Percentiles rank a stretch among this genome's conserved stretches.
These are phyloP conservation scores for Ustulina deusta DNA, from an alignment of 2,329 filamentous ascomycete genomes.

Conservation along the genomic window DNA sequence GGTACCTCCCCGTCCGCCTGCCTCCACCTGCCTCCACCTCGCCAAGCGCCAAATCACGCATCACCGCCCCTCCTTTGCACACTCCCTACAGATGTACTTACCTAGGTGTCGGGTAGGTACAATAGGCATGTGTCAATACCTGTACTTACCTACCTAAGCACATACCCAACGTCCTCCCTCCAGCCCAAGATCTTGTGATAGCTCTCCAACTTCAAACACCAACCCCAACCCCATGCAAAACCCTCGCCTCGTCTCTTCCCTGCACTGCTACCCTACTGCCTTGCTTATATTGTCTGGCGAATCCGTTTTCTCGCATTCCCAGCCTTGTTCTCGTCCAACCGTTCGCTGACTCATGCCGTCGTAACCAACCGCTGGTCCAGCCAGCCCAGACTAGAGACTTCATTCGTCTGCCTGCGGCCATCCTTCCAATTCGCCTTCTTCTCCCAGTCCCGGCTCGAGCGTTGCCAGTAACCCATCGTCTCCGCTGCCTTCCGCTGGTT, in stretches of 20 bases:
- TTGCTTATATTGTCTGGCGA: not conserved
- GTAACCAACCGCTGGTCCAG: not conserved
- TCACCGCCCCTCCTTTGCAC: too few relatives aligned
- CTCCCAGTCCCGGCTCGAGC: not conserved
- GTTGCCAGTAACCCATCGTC: not conserved
- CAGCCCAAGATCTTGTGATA: too few relatives aligned
- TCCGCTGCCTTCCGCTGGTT: not conserved
- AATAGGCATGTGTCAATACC: too few relatives aligned
- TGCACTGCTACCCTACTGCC: not conserved
- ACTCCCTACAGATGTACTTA: too few relatives aligned
- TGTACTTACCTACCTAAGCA: too few relatives aligned
- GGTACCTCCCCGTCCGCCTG: too few relatives aligned
- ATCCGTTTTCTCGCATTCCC: not conserved
- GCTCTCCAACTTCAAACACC: not conserved
- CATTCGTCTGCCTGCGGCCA: not conserved
- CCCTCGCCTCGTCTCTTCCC: not conserved
- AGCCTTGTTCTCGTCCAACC: not conserved
- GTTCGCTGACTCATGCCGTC: not conserved
- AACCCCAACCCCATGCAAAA: not conserved
- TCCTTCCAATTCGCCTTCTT: not conserved
- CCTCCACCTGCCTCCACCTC: too few relatives aligned
- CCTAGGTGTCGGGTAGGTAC: too few relatives aligned
- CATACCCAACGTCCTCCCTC: too few relatives aligned
- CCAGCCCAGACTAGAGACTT: not conserved
- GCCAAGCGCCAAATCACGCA: too few relatives aligned